Evolutionary conservation across 768 basidiomycete species (phyloP), one percentile per base, ranked within the genome.

Genomic region (Auriscalpium vulgare): DNA sequence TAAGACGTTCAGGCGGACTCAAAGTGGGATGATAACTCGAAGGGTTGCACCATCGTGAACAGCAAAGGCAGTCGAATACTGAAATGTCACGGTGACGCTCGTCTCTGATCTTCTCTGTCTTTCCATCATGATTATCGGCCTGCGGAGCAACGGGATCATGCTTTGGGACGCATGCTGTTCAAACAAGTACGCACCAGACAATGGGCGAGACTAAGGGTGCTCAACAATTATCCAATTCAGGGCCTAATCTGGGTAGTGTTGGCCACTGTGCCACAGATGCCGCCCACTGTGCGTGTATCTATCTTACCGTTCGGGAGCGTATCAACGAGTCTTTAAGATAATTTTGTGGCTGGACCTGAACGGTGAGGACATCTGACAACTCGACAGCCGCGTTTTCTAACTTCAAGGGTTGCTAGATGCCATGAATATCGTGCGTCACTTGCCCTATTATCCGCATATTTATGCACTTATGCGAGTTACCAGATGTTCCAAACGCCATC

Each of bases 141-240:
- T 59, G 10, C 2, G 57, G 37, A 47, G 56, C 37, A 59, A 47
- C 58, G 58, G 40, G 58, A 53, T 11, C 58, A 59, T 44, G 34
- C 45, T 21, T 51, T 59, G 8, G 56, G 58, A 21, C 58, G 58
- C 16, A 38, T 57, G 43, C 51, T 59, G 50, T 59, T 59, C 10
- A 45, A 57, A 8, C 58, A 57, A 48, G 56, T 57, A 1, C 37
- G n/a, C 44, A 29, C 37, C 13, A 7, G 13, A 35, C 29, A 4
- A 4, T 7, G 29, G 7, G 29, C 4, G 29, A 29, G 29, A 29
- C 29, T 29, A 4, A 29, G 23, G 23, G 29, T 29, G 29, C 29
- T 29, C 29, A 29, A 21, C 4, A 43, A 19, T 17, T 14, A 38
- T 44, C 4, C 7, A 3, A 3, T 29, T 4, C 29, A 57, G 58